phyloP scores from a whole-genome alignment of 192 early-diverging fungal species.

The Spizellomyces sp. region DNA sequence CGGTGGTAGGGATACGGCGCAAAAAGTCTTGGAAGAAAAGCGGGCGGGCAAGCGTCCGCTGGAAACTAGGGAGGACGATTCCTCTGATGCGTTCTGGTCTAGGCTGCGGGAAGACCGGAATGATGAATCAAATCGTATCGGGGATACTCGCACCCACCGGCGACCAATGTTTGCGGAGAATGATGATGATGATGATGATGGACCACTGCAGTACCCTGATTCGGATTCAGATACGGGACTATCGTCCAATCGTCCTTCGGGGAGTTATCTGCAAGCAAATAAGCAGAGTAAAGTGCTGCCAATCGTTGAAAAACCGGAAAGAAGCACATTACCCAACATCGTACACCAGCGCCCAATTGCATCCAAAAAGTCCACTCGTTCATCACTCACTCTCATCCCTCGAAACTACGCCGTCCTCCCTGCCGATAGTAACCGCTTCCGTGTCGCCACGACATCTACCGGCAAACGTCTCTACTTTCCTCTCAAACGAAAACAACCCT shows the following conservation, averaged over 20 bases:
- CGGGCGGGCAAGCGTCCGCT: too few relatives aligned
- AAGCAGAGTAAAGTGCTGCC: slow-evolving; percentile 13
- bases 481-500: neutral
- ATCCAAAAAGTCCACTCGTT: too few relatives aligned
- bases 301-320: neutral
- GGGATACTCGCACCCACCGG: neutral
- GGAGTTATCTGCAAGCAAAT: too few relatives aligned
- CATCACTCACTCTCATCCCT: neutral
- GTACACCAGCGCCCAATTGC: neutral
- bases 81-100: too few relatives aligned
- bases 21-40: too few relatives aligned
- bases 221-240: neutral
- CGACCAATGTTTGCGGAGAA: neutral
- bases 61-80: too few relatives aligned
- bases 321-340: neutral
- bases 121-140: too few relatives aligned
- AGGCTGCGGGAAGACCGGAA: too few relatives aligned
- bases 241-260: neutral
- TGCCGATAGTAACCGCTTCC: slow-evolving; percentile 14
- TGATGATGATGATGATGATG: neutral
- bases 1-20: too few relatives aligned
- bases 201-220: neutral
- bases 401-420: slow-evolving; percentile 26
- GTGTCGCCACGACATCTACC: slow-evolving; percentile 7
- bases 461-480: slow-evolving; percentile 44